Evolutionary conservation across 495 filamentous ascomycete species (phyloP), one percentile per base, ranked within the genome.

Genomic region (Opeltia flavorubescens): DNA sequence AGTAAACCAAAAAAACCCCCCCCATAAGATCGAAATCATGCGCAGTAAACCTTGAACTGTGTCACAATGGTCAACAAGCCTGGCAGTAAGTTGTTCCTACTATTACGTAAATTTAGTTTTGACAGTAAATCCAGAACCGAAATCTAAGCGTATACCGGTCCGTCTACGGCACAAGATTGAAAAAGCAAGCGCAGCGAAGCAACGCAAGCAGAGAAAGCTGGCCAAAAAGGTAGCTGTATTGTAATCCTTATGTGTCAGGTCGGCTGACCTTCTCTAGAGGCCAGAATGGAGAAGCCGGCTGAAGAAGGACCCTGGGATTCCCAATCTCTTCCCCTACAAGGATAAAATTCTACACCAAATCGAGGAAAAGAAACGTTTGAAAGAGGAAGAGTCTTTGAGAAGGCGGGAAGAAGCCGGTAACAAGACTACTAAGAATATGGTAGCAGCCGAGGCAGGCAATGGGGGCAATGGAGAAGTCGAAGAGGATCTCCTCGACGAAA

Each of bases 241-340:
- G 15, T 20, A 40, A 7, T 25, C 35, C 24, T 17, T 43, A 34
- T 43, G 36, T 7, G 24, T 21, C 1, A 43, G 24, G 18, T 53
- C 34, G 48, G 52, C 20, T 40, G 15, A 34, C 43, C 38, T 29
- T 43, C 45, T 55, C 53, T 53, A 81, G 78, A 93, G 95, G 63
- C 93, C 93, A 17, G 76, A 94, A 82, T 95, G 89, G 82, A 76
- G 80, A 49, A 89, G 84, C 52, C 82, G 84, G 61, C 61, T 94
- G 48, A 95, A 94, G 77, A 96, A 96, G 66, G 89, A 94, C 61
- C 87, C 88, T 30, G 89, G 89, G 48, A 95, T 98, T 44, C 91
- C 91, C 42, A 98, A 95, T 59, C 74, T 95, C 23, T 98, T 95
- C 67, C 91, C 91, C 11, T 94, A 89, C 75, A 98, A 98, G 67